Evolutionary conservation across 192 early-diverging fungal genomes (phyloP).

Genomic region (Podila minutissima): DNA sequence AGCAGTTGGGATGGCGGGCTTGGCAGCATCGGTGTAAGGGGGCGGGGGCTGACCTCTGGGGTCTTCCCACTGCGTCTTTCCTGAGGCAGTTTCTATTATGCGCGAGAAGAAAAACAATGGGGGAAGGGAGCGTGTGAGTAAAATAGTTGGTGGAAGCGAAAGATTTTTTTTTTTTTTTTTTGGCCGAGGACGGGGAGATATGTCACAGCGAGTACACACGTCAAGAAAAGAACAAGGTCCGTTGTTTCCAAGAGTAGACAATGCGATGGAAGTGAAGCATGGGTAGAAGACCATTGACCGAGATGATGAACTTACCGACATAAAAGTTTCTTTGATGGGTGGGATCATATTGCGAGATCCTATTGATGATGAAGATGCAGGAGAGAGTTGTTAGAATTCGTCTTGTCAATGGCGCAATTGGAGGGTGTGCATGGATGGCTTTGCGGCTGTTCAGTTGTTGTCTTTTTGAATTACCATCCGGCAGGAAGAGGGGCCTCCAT

Average conservation of each 20-base stretch:
- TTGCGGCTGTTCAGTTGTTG: too few relatives aligned
- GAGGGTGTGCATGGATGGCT: too few relatives aligned
- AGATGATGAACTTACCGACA: conserved; percentile 23
- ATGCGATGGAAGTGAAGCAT: background rate
- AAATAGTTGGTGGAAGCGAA: background rate
- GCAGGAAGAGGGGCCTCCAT: conserved; percentile 47
- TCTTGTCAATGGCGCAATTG: background rate
- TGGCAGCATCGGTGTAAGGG: conserved; percentile 8
- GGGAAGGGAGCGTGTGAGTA: background rate
- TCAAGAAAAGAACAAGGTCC: background rate
- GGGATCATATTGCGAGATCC: conserved; percentile 50
- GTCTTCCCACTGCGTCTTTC: conserved; percentile 46
- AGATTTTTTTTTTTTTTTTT: background rate
- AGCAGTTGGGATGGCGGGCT: conserved; percentile 18
- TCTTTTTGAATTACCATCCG: conserved; percentile 27
- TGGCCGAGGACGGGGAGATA: background rate
- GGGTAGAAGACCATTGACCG: too few relatives aligned
- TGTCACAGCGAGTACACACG: background rate
- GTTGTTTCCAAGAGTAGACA: background rate
- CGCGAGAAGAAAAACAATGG: background rate
- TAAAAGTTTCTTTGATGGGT: conserved; percentile 43
- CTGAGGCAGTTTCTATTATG: conserved; percentile 32
- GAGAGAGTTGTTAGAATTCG: background rate
- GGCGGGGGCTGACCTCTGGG: conserved; percentile 16
- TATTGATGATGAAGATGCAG: background rate